Evolutionary conservation across 345 rosid species (phyloP).

Genomic region (Melaleuca alternifolia): DNA sequence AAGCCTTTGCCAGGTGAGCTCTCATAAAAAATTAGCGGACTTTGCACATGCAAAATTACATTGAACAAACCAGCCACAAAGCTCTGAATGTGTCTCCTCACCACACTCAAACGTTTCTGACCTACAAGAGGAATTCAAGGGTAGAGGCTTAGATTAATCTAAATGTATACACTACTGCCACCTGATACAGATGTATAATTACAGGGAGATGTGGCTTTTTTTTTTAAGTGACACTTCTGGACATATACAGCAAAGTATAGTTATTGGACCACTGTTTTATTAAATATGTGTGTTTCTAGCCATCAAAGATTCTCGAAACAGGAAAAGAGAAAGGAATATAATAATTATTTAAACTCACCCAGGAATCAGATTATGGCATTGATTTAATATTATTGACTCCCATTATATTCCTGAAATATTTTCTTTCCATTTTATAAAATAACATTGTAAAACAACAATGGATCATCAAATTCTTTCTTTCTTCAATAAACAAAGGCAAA

Average conservation of each 20-base stretch:
- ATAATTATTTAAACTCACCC: constrained; percentile 34
- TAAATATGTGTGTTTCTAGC: background rate
- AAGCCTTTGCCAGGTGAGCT: constrained; percentile 7
- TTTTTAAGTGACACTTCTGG: background rate
- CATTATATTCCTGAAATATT: background rate
- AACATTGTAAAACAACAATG: background rate
- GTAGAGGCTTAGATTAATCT: background rate
- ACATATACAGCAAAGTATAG: background rate
- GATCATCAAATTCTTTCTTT: background rate
- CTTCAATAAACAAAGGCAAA: background rate
- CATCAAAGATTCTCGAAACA: background rate
- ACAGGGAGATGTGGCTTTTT: background rate
- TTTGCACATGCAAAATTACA: constrained; percentile 68
- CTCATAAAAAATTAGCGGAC: constrained; percentile 48
- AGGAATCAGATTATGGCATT: background rate
- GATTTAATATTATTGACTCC: background rate
- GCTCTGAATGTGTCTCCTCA: constrained; percentile 55
- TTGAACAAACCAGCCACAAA: constrained; percentile 59
- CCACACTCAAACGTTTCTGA: constrained; percentile 43
- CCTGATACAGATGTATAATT: background rate
- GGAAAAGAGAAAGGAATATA: background rate
- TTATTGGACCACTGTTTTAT: background rate
- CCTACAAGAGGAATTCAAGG: constrained; percentile 34
- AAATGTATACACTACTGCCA: background rate
- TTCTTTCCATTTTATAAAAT: background rate